A percentile compares a stretch with the other conserved stretches of the same genome.
Conservation (phyloP, 108 stramenopile species). For the Heterococcus sp. region DNA sequence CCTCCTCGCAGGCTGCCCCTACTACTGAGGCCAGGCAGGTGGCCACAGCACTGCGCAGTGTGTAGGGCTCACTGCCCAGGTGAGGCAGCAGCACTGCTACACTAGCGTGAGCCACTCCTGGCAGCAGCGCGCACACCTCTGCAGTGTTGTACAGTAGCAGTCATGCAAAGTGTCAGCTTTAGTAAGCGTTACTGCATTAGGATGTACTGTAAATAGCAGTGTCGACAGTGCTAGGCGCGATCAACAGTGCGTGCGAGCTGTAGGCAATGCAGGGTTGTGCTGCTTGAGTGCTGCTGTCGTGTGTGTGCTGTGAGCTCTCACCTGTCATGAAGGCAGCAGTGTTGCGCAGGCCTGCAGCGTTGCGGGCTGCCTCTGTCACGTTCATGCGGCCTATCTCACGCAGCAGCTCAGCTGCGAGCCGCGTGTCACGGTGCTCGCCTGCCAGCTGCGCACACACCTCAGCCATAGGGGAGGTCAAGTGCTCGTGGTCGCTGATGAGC, state of each 20-base stretch:
- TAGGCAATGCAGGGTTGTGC: no score
- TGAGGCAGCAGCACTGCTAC: slow-evolving; percentile 19
- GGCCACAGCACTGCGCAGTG: slow-evolving; percentile 19
- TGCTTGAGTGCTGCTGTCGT: no score
- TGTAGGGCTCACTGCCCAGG: slow-evolving; percentile 29
- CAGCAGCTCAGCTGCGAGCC: slow-evolving; percentile 30
- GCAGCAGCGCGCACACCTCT: slow-evolving; percentile 10
- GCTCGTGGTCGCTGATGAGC: slow-evolving; percentile 11
- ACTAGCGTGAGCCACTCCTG: slow-evolving; percentile 6
- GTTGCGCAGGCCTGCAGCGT: not conserved
- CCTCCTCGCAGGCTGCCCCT: no score
- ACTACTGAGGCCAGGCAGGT: slow-evolving; percentile 9
- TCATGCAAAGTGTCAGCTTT: no score
- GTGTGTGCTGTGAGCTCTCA: not conserved
- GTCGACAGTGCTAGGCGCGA: no score
- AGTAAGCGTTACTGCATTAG: no score
- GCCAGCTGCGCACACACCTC: slow-evolving; percentile 11
- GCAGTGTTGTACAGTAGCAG: no score
- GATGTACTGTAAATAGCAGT: no score
- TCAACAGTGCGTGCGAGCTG: no score
- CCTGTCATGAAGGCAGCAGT: not conserved
- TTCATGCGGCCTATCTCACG: slow-evolving; percentile 38
- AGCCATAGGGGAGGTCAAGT: slow-evolving; percentile 17
- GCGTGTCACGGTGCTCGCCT: slow-evolving; percentile 5
- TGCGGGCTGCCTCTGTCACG: not conserved